These are phyloP conservation scores for Laguncularia racemosa DNA, from an alignment of 345 rosid genomes.

Conservation along the genomic window DNA sequence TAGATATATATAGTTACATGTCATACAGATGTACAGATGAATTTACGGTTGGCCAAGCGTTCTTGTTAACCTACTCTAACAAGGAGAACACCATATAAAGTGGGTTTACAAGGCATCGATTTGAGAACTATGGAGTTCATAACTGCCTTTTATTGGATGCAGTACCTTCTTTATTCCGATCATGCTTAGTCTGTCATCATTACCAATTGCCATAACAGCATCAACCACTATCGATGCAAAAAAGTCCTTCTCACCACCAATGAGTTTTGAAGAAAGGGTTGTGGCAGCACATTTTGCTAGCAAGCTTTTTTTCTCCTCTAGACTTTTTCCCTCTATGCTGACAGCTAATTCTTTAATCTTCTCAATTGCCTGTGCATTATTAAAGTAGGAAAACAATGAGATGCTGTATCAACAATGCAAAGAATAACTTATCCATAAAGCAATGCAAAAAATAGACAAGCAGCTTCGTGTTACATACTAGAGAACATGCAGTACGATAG, in stretches of 20 bases:
- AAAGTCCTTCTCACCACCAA: conserved; percentile 96
- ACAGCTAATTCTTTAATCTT: conserved; percentile 74
- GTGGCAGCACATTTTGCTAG: conserved; percentile 92
- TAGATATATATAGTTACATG: no score
- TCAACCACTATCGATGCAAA: conserved; percentile 92
- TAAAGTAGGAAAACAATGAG: background rate
- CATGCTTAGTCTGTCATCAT: conserved; percentile 78
- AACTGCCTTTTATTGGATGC: background rate
- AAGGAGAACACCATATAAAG: no score
- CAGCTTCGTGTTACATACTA: conserved; percentile 29
- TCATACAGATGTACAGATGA: no score
- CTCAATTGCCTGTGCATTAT: conserved; percentile 56
- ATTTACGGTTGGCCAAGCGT: no score
- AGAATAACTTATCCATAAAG: no score
- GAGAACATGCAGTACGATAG: conserved; percentile 67
- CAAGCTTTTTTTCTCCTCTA: conserved; percentile 84
- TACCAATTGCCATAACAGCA: conserved; percentile 82
- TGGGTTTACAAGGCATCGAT: no score
- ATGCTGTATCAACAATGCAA: background rate
- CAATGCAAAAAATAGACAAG: conserved; percentile 1
- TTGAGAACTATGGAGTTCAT: no score
- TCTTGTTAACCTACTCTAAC: no score
- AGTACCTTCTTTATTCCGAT: conserved; percentile 92
- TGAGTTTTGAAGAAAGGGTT: conserved; percentile 91
- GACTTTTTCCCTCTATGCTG: conserved; percentile 87